A percentile compares a stretch with the other conserved stretches of the same genome.
These are phyloP conservation scores for Cercospora brassicicola DNA, from an alignment of 2,329 filamentous ascomycete species.

Conservation along the genomic window DNA sequence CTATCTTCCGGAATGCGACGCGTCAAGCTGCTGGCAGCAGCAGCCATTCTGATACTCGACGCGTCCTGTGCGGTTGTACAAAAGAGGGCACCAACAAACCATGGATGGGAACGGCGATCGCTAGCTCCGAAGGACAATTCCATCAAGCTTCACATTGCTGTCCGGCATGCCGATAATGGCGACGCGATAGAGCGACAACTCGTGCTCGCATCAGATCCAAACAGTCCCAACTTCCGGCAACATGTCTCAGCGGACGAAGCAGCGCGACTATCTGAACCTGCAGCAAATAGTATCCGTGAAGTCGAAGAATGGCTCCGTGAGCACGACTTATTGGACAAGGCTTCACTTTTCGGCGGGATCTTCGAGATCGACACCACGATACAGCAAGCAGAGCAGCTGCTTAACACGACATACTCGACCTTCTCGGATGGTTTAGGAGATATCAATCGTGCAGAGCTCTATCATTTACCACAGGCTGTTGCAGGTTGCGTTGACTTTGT, in stretches of 20 bases:
- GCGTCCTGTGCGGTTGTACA: constrained; percentile 12
- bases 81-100: constrained; percentile 14
- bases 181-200: constrained; percentile 19
- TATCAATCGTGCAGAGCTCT: constrained; percentile 24
- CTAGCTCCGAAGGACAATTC: constrained; percentile 20
- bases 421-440: constrained; percentile 22
- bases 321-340: constrained; percentile 18
- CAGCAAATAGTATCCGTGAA: not conserved
- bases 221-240: constrained; percentile 19
- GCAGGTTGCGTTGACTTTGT: constrained; percentile 25
- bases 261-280: constrained; percentile 14
- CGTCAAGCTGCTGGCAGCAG: not conserved
- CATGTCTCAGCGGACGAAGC: constrained; percentile 20
- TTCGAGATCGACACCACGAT: constrained; percentile 29
- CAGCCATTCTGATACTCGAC: not conserved
- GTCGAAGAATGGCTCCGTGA: constrained; percentile 21
- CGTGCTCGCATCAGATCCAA: constrained; percentile 16
- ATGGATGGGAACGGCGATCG: constrained; percentile 20
- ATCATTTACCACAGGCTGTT: constrained; percentile 23
- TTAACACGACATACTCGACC: constrained; percentile 28
- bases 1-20: not conserved
- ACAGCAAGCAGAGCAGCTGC: constrained; percentile 23
- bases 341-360: constrained; percentile 16
- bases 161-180: constrained; percentile 23
- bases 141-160: constrained; percentile 29